Evolutionary conservation across 2,329 filamentous ascomycete species (phyloP).

Genomic region (Arthrobotrys entomopaga): DNA sequence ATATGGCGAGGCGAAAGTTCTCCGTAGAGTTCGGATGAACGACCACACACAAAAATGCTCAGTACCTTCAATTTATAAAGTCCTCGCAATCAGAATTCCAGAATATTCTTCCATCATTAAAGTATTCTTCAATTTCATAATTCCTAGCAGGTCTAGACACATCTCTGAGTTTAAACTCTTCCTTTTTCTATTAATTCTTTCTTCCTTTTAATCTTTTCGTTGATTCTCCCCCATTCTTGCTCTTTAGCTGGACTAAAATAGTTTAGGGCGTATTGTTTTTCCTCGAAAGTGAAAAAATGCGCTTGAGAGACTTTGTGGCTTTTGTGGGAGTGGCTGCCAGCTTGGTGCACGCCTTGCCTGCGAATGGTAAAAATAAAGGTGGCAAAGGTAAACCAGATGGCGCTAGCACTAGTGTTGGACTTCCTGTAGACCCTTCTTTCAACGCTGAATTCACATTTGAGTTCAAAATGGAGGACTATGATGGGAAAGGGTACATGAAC

Average conservation of each 20-base stretch:
- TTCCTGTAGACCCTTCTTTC: background rate
- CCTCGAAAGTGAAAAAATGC: background rate
- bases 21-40: too few relatives aligned
- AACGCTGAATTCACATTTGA: background rate
- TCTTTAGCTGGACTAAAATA: constrained; percentile 1
- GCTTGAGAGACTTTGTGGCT: constrained; percentile 1
- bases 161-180: too few relatives aligned
- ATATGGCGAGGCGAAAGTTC: too few relatives aligned
- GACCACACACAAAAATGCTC: too few relatives aligned
- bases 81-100: too few relatives aligned
- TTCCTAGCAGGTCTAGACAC: too few relatives aligned
- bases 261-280: background rate
- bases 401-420: background rate
- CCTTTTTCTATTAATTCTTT: background rate
- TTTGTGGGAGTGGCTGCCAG: constrained; percentile 5
- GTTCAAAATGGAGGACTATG: background rate
- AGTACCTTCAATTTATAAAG: too few relatives aligned
- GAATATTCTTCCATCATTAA: too few relatives aligned
- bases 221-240: background rate
- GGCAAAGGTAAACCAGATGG: background rate
- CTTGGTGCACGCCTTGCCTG: constrained; percentile 5
- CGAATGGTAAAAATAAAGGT: background rate
- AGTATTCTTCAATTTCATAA: too few relatives aligned
- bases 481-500: background rate
- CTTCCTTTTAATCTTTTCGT: background rate